Conservation (phyloP, 2,329 filamentous ascomycete species). For the Sporothrix protearum region DNA sequence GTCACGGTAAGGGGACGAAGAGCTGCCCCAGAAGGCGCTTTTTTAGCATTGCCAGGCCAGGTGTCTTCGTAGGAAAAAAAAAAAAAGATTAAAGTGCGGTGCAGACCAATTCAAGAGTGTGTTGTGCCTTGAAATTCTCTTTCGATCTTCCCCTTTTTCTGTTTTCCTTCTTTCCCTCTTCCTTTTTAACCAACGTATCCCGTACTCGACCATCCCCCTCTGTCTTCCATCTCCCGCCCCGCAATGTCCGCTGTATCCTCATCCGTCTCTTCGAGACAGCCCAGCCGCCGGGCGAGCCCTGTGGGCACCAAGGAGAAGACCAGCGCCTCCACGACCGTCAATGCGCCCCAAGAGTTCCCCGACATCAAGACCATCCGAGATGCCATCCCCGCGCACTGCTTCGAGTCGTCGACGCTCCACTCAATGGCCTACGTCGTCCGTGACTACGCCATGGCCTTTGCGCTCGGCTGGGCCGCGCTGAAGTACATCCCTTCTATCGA, state of each 20-base stretch:
- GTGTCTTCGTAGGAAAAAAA: background rate
- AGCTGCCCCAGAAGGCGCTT: background rate
- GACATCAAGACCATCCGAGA: slow-evolving; percentile 92
- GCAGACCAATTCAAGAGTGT: background rate
- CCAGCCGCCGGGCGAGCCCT: slow-evolving; percentile 13
- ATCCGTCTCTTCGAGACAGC: slow-evolving; percentile 19
- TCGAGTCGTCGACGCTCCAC: slow-evolving; percentile 72
- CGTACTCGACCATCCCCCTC: background rate
- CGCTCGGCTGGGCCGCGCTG: slow-evolving; percentile 84
- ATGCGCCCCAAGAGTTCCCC: slow-evolving; percentile 36
- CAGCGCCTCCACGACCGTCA: background rate
- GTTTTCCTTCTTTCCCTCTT: background rate
- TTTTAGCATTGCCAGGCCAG: background rate
- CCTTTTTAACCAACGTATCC: background rate
- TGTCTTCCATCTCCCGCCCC: background rate
- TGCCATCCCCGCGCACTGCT: slow-evolving; percentile 97
- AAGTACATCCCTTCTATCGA: slow-evolving; percentile 85
- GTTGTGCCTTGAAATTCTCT: no score
- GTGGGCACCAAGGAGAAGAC: background rate
- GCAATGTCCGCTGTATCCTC: slow-evolving; percentile 18
- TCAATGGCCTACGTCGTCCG: slow-evolving; percentile 81
- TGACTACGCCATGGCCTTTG: slow-evolving; percentile 67
- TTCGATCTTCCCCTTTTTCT: background rate
- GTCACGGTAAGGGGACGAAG: background rate
- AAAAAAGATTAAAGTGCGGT: background rate